Conservation (phyloP, 176 grass and related monocot species). For the Chrysopogon serrulatus region DNA sequence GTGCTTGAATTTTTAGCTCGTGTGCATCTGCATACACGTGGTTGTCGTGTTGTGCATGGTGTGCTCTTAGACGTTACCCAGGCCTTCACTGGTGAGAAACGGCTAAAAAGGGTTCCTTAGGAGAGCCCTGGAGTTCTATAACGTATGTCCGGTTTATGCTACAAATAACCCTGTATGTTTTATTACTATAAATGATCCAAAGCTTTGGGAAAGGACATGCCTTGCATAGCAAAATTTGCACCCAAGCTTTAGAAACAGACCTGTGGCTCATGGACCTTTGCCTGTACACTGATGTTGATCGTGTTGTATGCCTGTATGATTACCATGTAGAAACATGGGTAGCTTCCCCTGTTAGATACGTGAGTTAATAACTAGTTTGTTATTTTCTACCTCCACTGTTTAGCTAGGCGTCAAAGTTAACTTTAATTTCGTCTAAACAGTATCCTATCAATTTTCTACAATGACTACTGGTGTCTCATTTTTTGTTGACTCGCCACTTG, state of each 20-base stretch:
- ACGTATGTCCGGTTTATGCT: not conserved
- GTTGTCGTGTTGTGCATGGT: not conserved
- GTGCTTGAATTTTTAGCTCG: not conserved
- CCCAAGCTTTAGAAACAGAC: not conserved
- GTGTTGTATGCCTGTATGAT: not conserved
- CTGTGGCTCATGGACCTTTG: not conserved
- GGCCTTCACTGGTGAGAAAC: not conserved
- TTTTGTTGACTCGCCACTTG: not conserved
- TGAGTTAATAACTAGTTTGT: not conserved
- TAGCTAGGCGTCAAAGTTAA: not conserved
- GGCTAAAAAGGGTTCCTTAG: not conserved
- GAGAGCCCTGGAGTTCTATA: not conserved
- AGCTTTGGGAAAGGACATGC: not conserved
- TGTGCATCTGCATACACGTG: not conserved
- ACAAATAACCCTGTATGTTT: not conserved
- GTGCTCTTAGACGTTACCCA: not conserved
- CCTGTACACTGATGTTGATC: not conserved
- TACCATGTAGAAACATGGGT: not conserved
- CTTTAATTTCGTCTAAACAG: not conserved
- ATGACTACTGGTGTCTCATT: not conserved
- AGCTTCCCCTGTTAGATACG: not conserved
- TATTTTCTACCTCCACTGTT: not conserved
- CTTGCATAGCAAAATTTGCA: not conserved
- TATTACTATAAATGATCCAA: conserved; percentile 5
- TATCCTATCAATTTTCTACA: not conserved